These are phyloP conservation scores for Suhomyces maxii DNA, from an alignment of 1,139 yeast genomes.

Conservation along the genomic window DNA sequence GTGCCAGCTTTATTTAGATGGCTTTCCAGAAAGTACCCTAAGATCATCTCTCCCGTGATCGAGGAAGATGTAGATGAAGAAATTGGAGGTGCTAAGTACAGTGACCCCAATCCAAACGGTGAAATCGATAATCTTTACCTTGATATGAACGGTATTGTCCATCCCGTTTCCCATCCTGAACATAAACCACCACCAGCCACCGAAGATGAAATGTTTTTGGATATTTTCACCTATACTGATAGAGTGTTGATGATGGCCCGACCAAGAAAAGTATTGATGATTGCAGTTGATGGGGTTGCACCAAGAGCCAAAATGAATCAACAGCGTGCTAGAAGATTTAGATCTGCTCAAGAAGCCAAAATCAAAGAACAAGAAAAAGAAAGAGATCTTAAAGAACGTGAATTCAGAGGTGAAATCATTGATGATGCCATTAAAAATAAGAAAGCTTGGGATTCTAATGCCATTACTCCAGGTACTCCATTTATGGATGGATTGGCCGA, in stretches of 20 bases:
- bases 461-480: slow-evolving; percentile 99
- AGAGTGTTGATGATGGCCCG: slow-evolving; percentile 90
- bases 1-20: slow-evolving; percentile 98
- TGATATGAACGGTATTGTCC: slow-evolving; percentile 98
- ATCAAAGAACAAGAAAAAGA: slow-evolving; percentile 63
- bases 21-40: slow-evolving; percentile 91
- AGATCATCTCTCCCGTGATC: slow-evolving; percentile 85
- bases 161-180: slow-evolving; percentile 97
- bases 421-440: slow-evolving; percentile 63
- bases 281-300: slow-evolving; percentile 98
- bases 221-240: slow-evolving; percentile 85
- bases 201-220: slow-evolving; percentile 93
- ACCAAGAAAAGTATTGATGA: slow-evolving; percentile 87
- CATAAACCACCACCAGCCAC: slow-evolving; percentile 91
- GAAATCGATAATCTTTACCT: slow-evolving; percentile 87
- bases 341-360: slow-evolving; percentile 92
- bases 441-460: slow-evolving; percentile 83
- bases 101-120: slow-evolving; percentile 89
- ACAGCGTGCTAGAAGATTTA: slow-evolving; percentile 91
- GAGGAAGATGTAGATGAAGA: slow-evolving; percentile 70
- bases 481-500: slow-evolving; percentile 89
- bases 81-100: slow-evolving; percentile 60
- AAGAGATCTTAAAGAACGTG: slow-evolving; percentile 50
- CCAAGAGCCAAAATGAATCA: slow-evolving; percentile 99
- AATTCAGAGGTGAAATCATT: slow-evolving; percentile 61